Conservation (phyloP, 176 grass and related monocot genomes). For the Hordeum marinum region DNA sequence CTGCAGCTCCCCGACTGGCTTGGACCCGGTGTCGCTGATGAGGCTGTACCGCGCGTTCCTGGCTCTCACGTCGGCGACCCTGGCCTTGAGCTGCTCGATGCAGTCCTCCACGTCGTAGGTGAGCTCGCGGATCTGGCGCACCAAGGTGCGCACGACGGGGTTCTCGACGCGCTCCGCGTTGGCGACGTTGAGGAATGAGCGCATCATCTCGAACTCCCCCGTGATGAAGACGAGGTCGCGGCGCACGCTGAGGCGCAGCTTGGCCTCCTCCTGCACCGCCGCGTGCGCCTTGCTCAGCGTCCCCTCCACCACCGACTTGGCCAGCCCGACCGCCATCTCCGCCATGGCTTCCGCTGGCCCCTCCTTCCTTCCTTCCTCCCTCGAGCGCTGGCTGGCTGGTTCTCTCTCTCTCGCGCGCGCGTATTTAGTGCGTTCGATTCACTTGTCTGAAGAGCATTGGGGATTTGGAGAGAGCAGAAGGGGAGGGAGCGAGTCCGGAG, state of each 20-base stretch:
- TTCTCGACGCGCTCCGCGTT: too few species aligned
- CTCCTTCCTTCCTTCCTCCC: too few species aligned
- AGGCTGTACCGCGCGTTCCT: not conserved
- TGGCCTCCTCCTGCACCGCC: not conserved
- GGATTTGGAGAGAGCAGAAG: too few species aligned
- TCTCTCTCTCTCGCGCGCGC: too few species aligned
- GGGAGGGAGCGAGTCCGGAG: too few species aligned
- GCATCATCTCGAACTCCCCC: slow-evolving; percentile 21
- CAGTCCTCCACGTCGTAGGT: slow-evolving; percentile 4
- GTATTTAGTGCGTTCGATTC: too few species aligned
- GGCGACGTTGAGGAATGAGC: not conserved
- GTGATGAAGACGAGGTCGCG: not conserved
- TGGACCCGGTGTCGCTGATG: not conserved
- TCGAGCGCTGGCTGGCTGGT: too few species aligned
- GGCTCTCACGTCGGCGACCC: not conserved
- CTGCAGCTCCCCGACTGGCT: not conserved
- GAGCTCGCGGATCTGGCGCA: not conserved
- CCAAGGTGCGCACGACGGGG: too few species aligned
- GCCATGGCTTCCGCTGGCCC: not conserved
- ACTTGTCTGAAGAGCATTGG: too few species aligned
- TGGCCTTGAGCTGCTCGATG: not conserved
- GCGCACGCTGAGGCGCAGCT: not conserved
- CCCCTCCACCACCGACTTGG: slow-evolving; percentile 1
- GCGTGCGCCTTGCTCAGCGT: not conserved
- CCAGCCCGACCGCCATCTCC: not conserved